Evolutionary conservation across 1,284 basidiomycete genomes (phyloP), one percentile per base, ranked within the genome.

Genomic region (Ceratobasidium sp.): DNA sequence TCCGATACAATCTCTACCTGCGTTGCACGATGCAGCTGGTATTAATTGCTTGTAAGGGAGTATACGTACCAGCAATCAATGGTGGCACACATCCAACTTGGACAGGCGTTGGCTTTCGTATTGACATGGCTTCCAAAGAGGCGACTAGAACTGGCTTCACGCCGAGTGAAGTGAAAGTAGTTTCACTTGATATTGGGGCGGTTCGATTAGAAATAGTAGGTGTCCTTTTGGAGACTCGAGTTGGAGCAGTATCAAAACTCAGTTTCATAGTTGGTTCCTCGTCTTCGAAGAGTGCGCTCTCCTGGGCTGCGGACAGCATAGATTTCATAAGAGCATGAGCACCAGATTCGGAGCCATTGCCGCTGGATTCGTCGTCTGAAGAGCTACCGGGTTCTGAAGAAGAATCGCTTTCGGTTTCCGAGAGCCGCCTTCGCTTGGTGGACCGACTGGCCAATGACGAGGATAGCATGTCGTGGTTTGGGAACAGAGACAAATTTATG

Each of bases 1-100:
- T 36, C 97, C 97, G 75, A 98, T 94, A 79, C 94, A 96, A 81
- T 99, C 97, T 78, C 89, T 87, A 72, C 91, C 94, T 92, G 85
- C 62, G 62, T 61, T 74, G 5, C 30, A 43, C 10, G 23, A 57
- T 46, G n/a, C n/a, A n/a, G n/a, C n/a, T n/a, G n/a, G n/a, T n/a
- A n/a, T n/a, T n/a, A n/a, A n/a, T 14, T 26, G 30, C 30, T 5
- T 41, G 18, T 26, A 45, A 28, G n/a, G 8, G 36, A 53, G 21
- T 28, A 36, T 32, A 81, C 85, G 82, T 78, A 91, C 93, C 93
- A 81, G 86, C 82, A 30, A 99, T 83, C 65, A 98, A 88, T 3
- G 91, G 89, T 1, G 94, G 94, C 76, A 99, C 92, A 80, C 96
- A 97, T 1, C 92, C 92, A 0, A 86, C 84, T 79, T 99, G 97